phyloP scores from a whole-genome alignment of 148 eudicot genomes.

The Rhododendron ovatum region DNA sequence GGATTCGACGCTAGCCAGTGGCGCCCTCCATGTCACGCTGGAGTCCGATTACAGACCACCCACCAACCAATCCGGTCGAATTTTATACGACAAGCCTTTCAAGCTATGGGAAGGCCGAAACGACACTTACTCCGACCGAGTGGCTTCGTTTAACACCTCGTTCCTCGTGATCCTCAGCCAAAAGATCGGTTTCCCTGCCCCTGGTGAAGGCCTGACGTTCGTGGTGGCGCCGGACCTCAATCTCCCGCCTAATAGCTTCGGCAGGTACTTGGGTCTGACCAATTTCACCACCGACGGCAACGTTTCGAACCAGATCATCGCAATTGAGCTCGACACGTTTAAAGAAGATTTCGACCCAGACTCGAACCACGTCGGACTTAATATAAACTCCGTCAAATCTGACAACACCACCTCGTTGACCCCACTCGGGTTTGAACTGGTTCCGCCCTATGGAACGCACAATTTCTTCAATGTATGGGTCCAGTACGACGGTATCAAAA shows the following conservation, averaged over 20 bases:
- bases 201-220: constrained; percentile 72
- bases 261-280: constrained; percentile 58
- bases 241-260: constrained; percentile 56
- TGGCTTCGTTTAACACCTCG: constrained; percentile 39
- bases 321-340: not conserved
- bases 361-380: too few relatives aligned
- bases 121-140: too few relatives aligned
- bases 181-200: not conserved
- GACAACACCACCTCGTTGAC: constrained; percentile 23
- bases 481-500: constrained; percentile 45
- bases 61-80: too few relatives aligned
- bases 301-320: constrained; percentile 60
- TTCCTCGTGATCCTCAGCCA: constrained; percentile 49
- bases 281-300: constrained; percentile 52
- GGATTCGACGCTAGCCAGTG: too few relatives aligned
- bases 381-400: constrained; percentile 26
- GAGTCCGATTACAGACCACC: too few relatives aligned
- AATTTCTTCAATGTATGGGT: constrained; percentile 66
- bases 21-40: too few relatives aligned
- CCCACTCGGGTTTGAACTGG: constrained; percentile 30
- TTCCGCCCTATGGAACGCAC: constrained; percentile 15
- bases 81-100: too few relatives aligned
- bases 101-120: too few relatives aligned
- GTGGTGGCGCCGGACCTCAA: constrained; percentile 39
- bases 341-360: too few relatives aligned